phyloP scores from a whole-genome alignment of 2,329 filamentous ascomycete genomes.

The Penicillium aurantiogriseum region DNA sequence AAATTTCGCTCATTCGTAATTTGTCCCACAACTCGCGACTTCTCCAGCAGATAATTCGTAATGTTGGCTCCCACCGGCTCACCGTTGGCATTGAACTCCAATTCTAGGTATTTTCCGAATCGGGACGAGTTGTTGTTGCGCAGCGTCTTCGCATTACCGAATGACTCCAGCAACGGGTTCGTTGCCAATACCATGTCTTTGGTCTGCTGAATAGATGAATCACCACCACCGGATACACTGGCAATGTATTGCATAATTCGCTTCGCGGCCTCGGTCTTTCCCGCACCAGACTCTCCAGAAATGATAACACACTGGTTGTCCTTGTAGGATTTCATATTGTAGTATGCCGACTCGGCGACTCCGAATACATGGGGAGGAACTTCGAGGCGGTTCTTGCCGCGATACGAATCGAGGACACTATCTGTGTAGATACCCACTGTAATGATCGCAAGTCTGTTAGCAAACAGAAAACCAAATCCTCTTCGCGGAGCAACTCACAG shows the following conservation, averaged over 20 bases:
- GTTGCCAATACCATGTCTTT: conserved; percentile 99
- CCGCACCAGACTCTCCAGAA: conserved; percentile 94
- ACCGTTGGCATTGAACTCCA: conserved; percentile 88
- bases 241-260: conserved; percentile 99
- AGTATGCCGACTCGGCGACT: conserved; percentile 93
- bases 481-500: conserved; percentile 48
- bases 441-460: conserved; percentile 36
- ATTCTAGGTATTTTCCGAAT: conserved; percentile 97
- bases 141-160: conserved; percentile 96
- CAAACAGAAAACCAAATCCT: not conserved
- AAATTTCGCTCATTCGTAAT: conserved; percentile 96
- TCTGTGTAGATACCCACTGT: conserved; percentile 95
- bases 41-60: conserved; percentile 96
- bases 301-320: conserved; percentile 99
- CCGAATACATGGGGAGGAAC: conserved; percentile 93
- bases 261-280: conserved; percentile 98
- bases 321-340: conserved; percentile 99
- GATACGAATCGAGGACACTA: conserved; percentile 86
- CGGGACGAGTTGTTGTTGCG: conserved; percentile 98
- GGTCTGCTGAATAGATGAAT: conserved; percentile 88
- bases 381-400: conserved; percentile 94
- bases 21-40: conserved; percentile 90
- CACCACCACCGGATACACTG: conserved; percentile 82
- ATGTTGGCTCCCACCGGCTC: conserved; percentile 96
- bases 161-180: conserved; percentile 93